Conservation (phyloP, 2,329 filamentous ascomycete genomes). For the Colletotrichum scovillei region DNA sequence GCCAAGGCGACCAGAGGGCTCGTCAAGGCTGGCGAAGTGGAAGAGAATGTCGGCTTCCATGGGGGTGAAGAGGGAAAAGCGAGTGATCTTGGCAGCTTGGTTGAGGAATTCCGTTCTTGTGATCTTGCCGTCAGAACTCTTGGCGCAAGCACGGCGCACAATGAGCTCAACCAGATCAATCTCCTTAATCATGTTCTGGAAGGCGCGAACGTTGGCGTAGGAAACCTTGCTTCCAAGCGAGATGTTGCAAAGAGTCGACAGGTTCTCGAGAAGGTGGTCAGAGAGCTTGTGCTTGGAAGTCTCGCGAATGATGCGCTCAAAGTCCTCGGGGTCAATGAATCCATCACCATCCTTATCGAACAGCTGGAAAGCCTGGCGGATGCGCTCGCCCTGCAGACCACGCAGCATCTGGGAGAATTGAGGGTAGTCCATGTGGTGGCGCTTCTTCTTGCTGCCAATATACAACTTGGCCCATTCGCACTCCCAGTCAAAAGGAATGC, state of each 20-base stretch:
- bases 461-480: conserved; percentile 97
- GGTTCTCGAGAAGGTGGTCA: conserved; percentile 91
- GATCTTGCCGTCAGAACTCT: conserved; percentile 91
- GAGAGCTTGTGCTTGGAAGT: conserved; percentile 96
- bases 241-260: conserved; percentile 95
- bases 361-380: conserved; percentile 92
- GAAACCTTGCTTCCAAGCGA: conserved; percentile 92
- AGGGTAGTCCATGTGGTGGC: conserved; percentile 92
- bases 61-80: conserved; percentile 95
- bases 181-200: conserved; percentile 97
- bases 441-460: conserved; percentile 86
- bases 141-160: conserved; percentile 84
- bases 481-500: conserved; percentile 95
- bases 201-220: conserved; percentile 96
- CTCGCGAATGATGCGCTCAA: conserved; percentile 95
- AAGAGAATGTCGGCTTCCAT: conserved; percentile 99
- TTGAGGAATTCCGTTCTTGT: conserved; percentile 94
- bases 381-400: conserved; percentile 93
- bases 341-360: conserved; percentile 94
- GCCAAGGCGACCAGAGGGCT: conserved; percentile 85
- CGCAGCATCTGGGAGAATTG: conserved; percentile 99
- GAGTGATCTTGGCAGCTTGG: conserved; percentile 89
- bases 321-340: conserved; percentile 95
- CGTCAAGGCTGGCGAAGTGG: conserved; percentile 94
- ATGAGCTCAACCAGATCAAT: conserved; percentile 98